A percentile compares a stretch with the other conserved stretches of the same genome.
Conservation (phyloP, 75 land plant species). For the Cryptomeria japonica region DNA sequence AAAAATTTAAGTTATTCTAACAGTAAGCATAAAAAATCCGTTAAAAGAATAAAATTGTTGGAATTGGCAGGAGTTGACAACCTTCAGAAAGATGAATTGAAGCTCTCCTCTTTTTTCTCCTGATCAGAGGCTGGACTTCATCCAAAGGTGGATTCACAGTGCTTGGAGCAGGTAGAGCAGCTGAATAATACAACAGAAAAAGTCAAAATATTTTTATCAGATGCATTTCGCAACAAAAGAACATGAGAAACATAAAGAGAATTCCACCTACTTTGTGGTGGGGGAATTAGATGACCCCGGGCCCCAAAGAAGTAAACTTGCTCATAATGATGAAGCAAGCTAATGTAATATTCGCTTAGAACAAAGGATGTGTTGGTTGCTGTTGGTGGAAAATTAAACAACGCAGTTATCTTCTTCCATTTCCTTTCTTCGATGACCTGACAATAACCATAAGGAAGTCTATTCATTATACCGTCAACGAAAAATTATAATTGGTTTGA, state of each 20-base stretch:
- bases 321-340: slow-evolving; percentile 40
- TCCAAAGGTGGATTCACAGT: neutral
- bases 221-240: neutral
- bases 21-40: neutral
- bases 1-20: neutral
- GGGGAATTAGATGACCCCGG: slow-evolving; percentile 14
- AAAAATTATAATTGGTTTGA: no score
- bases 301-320: slow-evolving; percentile 35
- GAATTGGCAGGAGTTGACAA: neutral
- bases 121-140: neutral
- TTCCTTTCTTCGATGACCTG: slow-evolving; percentile 42
- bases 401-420: slow-evolving; percentile 38
- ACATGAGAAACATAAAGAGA: neutral
- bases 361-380: slow-evolving; percentile 42
- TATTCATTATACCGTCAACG: no score
- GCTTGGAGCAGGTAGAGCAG: slow-evolving; percentile 11
- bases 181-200: slow-evolving; percentile 1
- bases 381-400: slow-evolving; percentile 37
- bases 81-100: neutral
- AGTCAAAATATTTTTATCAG: neutral
- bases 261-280: slow-evolving; percentile 8
- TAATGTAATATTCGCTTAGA: slow-evolving; percentile 32
- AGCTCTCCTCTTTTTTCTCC: slow-evolving; percentile 1
- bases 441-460: slow-evolving; percentile 14
- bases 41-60: neutral